These are phyloP conservation scores for Candida palmyrensis DNA, from an alignment of 805 yeast genomes.

Conservation along the genomic window DNA sequence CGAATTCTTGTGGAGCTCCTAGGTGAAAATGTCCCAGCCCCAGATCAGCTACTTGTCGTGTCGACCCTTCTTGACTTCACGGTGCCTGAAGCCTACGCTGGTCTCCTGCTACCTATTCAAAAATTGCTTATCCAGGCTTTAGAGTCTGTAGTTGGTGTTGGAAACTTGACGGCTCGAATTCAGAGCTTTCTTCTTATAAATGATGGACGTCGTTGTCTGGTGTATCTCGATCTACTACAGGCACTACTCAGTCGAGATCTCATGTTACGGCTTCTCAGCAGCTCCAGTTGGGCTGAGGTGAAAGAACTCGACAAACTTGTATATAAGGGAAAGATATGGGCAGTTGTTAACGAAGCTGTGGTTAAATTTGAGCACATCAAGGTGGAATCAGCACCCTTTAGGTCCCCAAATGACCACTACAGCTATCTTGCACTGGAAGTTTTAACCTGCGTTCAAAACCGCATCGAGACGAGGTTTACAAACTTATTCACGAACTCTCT, in stretches of 20 bases:
- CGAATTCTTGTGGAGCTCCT: slow-evolving; percentile 1
- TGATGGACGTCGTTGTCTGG: too few relatives aligned
- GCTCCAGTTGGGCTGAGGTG: slow-evolving; percentile 8
- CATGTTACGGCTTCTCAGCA: background rate
- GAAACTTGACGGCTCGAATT: slow-evolving; percentile 21
- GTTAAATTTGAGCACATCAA: slow-evolving; percentile 7
- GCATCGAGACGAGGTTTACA: slow-evolving; percentile 6
- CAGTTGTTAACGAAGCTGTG: slow-evolving; percentile 19
- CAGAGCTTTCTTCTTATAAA: too few relatives aligned
- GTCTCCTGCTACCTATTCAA: slow-evolving; percentile 12
- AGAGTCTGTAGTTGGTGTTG: slow-evolving; percentile 24
- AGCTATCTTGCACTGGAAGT: slow-evolving; percentile 15
- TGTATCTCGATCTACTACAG: background rate
- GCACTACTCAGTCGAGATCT: background rate
- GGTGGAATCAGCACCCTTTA: slow-evolving; percentile 9
- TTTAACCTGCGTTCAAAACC: slow-evolving; percentile 8
- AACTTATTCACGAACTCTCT: slow-evolving; percentile 10
- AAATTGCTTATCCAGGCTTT: slow-evolving; percentile 10
- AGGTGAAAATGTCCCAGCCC: too few relatives aligned
- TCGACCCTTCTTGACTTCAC: slow-evolving; percentile 25
- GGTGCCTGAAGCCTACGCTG: slow-evolving; percentile 25
- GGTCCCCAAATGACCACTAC: slow-evolving; percentile 15
- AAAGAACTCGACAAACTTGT: slow-evolving; percentile 35
- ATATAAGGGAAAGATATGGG: slow-evolving; percentile 26
- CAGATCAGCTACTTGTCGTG: slow-evolving; percentile 12